phyloP scores from a whole-genome alignment of 345 rosid genomes.

The Ceriops tagal region DNA sequence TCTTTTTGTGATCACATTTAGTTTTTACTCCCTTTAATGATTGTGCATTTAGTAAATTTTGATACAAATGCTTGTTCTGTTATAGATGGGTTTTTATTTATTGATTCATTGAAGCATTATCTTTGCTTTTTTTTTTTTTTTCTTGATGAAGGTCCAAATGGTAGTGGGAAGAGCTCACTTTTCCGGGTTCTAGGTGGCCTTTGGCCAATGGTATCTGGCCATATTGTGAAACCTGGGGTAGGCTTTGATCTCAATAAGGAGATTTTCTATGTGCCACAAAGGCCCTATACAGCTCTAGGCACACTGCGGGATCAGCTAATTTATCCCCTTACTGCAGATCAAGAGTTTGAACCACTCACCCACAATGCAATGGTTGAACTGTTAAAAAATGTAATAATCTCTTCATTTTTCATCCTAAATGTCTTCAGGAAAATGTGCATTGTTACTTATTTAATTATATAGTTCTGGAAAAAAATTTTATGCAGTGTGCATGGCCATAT shows the following conservation, averaged over 20 bases:
- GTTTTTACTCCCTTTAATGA: not conserved
- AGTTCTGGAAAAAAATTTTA: no score
- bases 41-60: no score
- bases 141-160: slow-evolving; percentile 81
- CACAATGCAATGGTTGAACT: slow-evolving; percentile 80
- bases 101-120: not conserved
- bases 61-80: not conserved
- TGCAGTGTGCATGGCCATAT: no score
- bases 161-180: slow-evolving; percentile 99
- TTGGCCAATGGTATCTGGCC: slow-evolving; percentile 95
- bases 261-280: slow-evolving; percentile 95
- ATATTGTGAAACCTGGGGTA: slow-evolving; percentile 93
- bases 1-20: no score
- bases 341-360: slow-evolving; percentile 67
- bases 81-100: not conserved
- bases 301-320: slow-evolving; percentile 96
- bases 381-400: slow-evolving; percentile 69
- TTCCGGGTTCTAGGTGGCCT: slow-evolving; percentile 98
- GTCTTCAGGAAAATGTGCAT: no score
- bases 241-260: slow-evolving; percentile 99
- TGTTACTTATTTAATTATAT: no score
- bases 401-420: not conserved
- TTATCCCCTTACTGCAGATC: slow-evolving; percentile 84
- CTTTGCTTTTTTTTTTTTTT: not conserved
- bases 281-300: slow-evolving; percentile 98